Base-by-base conservation (phyloP, 805 yeast species). In the Saturnispora galanensis region DNA sequence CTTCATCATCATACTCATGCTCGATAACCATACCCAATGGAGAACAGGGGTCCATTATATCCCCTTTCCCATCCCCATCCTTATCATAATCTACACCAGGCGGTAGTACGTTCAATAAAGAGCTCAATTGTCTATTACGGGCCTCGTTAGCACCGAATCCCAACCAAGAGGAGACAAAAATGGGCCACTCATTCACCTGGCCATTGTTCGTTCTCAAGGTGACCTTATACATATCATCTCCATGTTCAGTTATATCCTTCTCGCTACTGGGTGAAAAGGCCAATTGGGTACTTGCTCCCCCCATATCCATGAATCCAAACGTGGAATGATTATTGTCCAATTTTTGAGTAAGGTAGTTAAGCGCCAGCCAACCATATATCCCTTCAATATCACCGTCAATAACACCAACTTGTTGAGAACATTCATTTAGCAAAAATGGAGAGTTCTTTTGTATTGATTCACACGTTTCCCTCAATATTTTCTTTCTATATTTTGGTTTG, bases 61-160 rank as follows among this genome's bases (percentile, higher is more conserved):
- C 65, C 47, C 60, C 69, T 40, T 69, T 74, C 42, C 67, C 70
- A 44, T 74, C 76, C 12, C 72, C 72, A 45, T 68, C 63, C 21
- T 52, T 56, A 53, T 74, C 76, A 37, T 71, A 66, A 48, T 66
- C 67, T 4, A 63, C 56, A 26, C 62, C 61, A 44, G 70, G 75
- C 0, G 78, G 78, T 18, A 76, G 55, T 4, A 70, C 56, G 46
- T 68, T 62, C 12, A 83, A 69, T 43, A 84, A 58, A 12, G 59
- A 57, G 39, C 75, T 78, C 38, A 86, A 64, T 58, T 83, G 84
- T 49, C 97, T 67, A 44, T 68, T 71, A 35, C 95, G 69, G 9
- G 97, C 97, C 58, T 90, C 87, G 55, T 93, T 93, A 2, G 97
- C 97, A 10, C 98, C 98, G 64, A 86, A 93, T 0, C 97, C 97